Evolutionary conservation across 2,329 filamentous ascomycete genomes (phyloP), one percentile per base, ranked within the genome.

Genomic region (Beauveria sp.): DNA sequence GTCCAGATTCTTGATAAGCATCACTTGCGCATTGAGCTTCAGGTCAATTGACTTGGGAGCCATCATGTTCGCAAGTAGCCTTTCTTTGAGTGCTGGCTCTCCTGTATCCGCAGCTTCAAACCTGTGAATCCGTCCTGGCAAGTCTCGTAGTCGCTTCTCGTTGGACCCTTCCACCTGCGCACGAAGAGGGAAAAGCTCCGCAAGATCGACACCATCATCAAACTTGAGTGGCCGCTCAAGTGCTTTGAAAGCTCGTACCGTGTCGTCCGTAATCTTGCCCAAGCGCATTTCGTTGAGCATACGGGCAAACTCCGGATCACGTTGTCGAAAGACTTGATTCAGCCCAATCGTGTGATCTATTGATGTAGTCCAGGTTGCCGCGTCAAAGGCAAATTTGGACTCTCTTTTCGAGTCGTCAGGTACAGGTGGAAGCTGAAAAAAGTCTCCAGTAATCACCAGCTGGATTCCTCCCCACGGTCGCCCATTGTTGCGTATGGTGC

Each of bases 1-100:
- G 70, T 99, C 95, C 76, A 98, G 88, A 69, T 99, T 99, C 75
- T 99, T 99, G 80, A 99, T 97, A n/a, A 99, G 80, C 95, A 99
- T 99, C 50, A 99, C 96, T 72, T 99, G 96, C 0, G 95, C 91
- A 10, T 92, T 91, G 65, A 95, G 88, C 74, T 97, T 98, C 34
- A 99, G 77, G 40, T 89, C 85, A 22, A 99, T 84, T 0, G 76
- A 71, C 67, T 88, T 88, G 0, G 95, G 93, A 0, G 95, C 93
- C 90, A 99, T 97, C 85, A 96, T 96, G 70, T 93, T 96, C 6
- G 83, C 75, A 6, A 99, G 79, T 0, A 98, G 75, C 70, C 87
- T 93, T 51, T 96, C 91, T 38, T 90, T 87, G 43, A 88, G 74
- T 1, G 79, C 75, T 20, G 81, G 80, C 66, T 96, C 91, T 46